A percentile compares a stretch with the other conserved stretches of the same genome.
Evolutionary conservation across 768 basidiomycete species (phyloP).

Genomic region (Lactifluus pinguis): DNA sequence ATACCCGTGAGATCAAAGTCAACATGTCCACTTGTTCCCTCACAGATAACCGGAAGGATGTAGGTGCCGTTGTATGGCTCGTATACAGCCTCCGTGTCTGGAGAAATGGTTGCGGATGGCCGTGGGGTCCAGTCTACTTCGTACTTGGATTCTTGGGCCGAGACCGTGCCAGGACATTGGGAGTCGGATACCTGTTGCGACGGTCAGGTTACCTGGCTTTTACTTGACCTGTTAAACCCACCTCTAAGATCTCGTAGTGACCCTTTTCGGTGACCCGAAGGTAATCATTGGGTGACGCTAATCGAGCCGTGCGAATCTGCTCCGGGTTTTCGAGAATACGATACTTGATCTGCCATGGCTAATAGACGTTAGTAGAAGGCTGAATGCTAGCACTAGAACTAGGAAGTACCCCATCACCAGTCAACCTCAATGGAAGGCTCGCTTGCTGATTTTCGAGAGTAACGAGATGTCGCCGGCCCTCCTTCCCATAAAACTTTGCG

Average conservation of each 20-base stretch:
- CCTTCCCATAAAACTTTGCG: conserved; percentile 72
- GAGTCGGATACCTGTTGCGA: conserved; percentile 62
- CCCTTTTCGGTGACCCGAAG: conserved; percentile 71
- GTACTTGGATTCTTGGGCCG: conserved; percentile 51
- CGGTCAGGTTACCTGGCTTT: not conserved
- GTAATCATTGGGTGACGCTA: conserved; percentile 59
- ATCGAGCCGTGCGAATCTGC: conserved; percentile 31
- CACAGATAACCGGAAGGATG: conserved; percentile 71
- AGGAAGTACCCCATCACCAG: conserved; percentile 74
- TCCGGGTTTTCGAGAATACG: conserved; percentile 40
- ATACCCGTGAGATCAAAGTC: conserved; percentile 75
- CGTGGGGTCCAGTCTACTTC: conserved; percentile 71
- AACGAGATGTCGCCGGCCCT: conserved; percentile 44
- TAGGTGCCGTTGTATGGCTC: conserved; percentile 64
- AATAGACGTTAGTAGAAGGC: conserved; percentile 1
- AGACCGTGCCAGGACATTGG: conserved; percentile 73
- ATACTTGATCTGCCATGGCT: conserved; percentile 90
- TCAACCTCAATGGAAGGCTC: conserved; percentile 72
- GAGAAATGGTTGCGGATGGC: conserved; percentile 63
- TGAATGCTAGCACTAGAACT: not conserved
- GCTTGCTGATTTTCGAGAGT: conserved; percentile 69
- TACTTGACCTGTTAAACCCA: conserved; percentile 3
- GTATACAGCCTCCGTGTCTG: conserved; percentile 45
- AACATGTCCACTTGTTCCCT: conserved; percentile 71
- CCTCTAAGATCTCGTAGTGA: conserved; percentile 63